Base-by-base conservation (phyloP, 495 filamentous ascomycete species). In the Penicillium steckii region DNA sequence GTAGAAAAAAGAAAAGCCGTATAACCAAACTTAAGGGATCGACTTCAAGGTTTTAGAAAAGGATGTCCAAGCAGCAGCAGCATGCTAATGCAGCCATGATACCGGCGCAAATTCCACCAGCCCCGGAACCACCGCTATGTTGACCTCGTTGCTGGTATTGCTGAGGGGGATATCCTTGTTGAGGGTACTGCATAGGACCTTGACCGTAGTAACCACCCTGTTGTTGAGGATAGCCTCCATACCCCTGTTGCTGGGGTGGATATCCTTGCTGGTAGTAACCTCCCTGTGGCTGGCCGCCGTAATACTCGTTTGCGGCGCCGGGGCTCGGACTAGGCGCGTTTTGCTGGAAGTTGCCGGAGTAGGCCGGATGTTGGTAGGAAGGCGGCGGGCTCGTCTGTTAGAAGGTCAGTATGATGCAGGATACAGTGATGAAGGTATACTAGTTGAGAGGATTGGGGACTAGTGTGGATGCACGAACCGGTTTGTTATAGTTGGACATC, bases 61-160 rank as follows among this genome's bases (percentile, higher is more conserved):
- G 52, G 41, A 79, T 72, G 67, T 81, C 78, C 69, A 80, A 73
- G 55, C 77, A 80, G 56, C 78, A 81, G 54, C 78, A 81, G 48
- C 78, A 78, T 8, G 77, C 77, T 33, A 79, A 26, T 13, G 70
- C 75, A 40, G 73, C 76, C 61, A 79, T 57, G 8, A 80, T 62
- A 58, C 73, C 77, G 0, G 76, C 74, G 23, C 77, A 77, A 15
- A 78, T 56, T 2, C 77, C 78, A 7, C 69, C 73, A 6, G 65
- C 64, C 2, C 57, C 53, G 5, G 62, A 61, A 12, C 57, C 52
- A 17, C 62, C 24, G 48, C 51, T 38, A 17, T 72, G 55, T 7
- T 67, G 60, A 18, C 69, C 59, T 24, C 65, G 71, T 1, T 65
- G 64, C 46, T 71, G 73, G 50, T 78, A 75, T 50, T 67, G 73